These are phyloP conservation scores for Puccinia horiana DNA, from an alignment of 1,284 basidiomycete genomes.

Conservation along the genomic window DNA sequence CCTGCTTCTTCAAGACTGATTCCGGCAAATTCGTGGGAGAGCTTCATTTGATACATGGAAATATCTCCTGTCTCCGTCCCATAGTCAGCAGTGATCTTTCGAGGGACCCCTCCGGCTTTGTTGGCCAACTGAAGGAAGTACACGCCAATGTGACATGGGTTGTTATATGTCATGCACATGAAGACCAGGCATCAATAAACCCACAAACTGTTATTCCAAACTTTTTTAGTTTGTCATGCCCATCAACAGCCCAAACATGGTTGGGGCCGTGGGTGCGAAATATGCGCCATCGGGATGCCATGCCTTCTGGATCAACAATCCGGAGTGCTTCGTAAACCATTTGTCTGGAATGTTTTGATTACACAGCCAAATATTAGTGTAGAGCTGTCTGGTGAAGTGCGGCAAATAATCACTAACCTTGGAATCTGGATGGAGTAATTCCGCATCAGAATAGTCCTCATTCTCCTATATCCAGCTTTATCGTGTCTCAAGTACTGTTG, in stretches of 20 bases:
- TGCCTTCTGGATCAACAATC: too few species aligned
- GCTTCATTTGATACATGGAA: too few species aligned
- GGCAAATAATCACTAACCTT: too few species aligned
- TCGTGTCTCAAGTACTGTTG: not conserved
- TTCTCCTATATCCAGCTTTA: not conserved
- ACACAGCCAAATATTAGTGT: too few species aligned
- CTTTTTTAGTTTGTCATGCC: not conserved
- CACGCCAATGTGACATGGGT: not conserved
- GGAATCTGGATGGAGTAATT: too few species aligned
- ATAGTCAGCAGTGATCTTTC: not conserved
- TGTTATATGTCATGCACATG: not conserved
- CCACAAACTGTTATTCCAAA: not conserved
- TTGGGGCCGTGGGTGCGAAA: not conserved
- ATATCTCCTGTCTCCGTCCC: conserved; percentile 4
- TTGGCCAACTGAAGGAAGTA: not conserved
- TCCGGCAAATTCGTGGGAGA: too few species aligned
- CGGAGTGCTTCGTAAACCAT: too few species aligned
- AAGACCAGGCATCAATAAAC: not conserved
- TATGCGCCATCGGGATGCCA: too few species aligned
- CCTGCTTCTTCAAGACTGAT: too few species aligned
- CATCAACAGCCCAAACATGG: too few species aligned
- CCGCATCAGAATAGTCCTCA: not conserved
- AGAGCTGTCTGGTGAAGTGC: too few species aligned
- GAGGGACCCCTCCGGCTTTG: not conserved
- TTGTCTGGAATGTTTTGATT: too few species aligned